Evolutionary conservation across 768 basidiomycete species (phyloP), one percentile per base, ranked within the genome.

Genomic region (Auricularia heimuer): DNA sequence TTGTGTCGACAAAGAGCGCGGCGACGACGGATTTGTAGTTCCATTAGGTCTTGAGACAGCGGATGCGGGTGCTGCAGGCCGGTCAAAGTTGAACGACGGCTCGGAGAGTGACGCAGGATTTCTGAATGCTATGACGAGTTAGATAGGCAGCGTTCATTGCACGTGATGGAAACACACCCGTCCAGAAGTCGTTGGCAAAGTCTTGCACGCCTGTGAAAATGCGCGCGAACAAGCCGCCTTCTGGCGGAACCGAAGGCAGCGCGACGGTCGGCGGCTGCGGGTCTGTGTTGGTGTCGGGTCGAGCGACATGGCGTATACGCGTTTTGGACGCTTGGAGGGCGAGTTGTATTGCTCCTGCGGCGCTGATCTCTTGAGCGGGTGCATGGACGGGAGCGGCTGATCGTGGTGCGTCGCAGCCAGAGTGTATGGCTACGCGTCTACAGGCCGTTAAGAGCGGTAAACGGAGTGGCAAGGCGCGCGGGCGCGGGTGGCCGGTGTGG

Each of bases 261-360:
- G 77, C 68, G 77, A 77, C 69, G 80, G 78, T 73, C 80, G 77
- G 73, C 76, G 77, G 69, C 68, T 71, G 67, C 71, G 70, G 12
- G 54, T 58, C 39, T 42, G 47, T 10, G 14, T 21, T 21, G 47
- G 21, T 8, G 47, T 18, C 47, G 47, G 18, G 47, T 16, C 14
- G 14, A 51, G 14, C 18, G 47, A 51, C 47, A 51, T 51, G 47
- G 21, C 18, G 16, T 51, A 16, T 51, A 21, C 18, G 47, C 47
- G 47, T 51, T 21, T 16, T 18, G 47, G 10, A 16, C 47, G 47
- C 47, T 51, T 51, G 47, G 47, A 12, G 47, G 14, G 47, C 47
- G 18, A 16, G 47, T 51, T 51, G 47, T 42, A 42, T 7, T 18
- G 47, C 47, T 51, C 47, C 18, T 16, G 21, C 47, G 14, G 47